Evolutionary conservation across 78 protist genomes (phyloP), one percentile per base, ranked within the genome.

Genomic region (Cavenderia fasciculata): DNA sequence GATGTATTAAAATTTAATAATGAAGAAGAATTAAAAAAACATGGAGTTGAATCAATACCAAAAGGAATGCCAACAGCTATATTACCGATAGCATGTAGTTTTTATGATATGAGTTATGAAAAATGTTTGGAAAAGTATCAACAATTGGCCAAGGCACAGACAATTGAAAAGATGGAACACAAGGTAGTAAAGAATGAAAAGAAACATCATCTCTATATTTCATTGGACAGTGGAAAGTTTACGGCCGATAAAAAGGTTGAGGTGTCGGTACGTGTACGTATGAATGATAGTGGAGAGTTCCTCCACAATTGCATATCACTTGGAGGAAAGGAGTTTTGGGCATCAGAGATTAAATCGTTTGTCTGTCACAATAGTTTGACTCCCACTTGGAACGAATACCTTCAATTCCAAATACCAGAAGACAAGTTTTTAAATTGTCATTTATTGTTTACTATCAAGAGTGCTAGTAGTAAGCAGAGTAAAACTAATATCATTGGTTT

Each of bases 161-260:
- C 41, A 29, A 52, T 40, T 31, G 90, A 82, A 25, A 82, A 82
- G 44, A 56, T 82, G 23, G 90, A 56, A 36, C 90, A 82, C 8
- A 65, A 68, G 21, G 31, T 82, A 25, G 78, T 82, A 21, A 33
- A 68, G 14, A 29, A 74, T 0, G 90, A 82, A 8, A 49, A 47
- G 0, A 82, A 54, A 19, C 78, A 68, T 44, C 33, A 68, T 12
- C 57, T 82, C 5, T 82, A 82, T 43, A 2, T 82, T 1, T 68
- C 90, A 12, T 19, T 82, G 40, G 90, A 82, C 49, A 19, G 47
- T n/a, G 90, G 90, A 57, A 82, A 82, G 57, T 52, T 82, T 14
- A 27, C 43, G n/a, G 62, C 51, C 41, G 90, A 78, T 21, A 82
- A 82, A 46, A 82, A 82, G 38, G 40, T 82, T 25, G 90, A 82